Conservation (phyloP, 176 grass and related monocot species). For the Guadua angustifolia region DNA sequence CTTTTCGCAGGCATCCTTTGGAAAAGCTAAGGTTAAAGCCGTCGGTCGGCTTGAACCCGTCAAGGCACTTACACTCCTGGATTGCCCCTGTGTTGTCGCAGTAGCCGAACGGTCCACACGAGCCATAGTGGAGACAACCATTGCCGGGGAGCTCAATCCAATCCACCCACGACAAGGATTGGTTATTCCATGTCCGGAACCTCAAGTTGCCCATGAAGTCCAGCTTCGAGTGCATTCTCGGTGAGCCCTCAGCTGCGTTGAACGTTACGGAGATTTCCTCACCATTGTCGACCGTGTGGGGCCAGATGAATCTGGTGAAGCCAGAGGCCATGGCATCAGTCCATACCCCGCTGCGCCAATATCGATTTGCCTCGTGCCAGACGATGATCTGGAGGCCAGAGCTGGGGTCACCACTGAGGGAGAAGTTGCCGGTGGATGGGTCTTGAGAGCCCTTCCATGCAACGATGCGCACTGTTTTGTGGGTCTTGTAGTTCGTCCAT, state of each 20-base stretch:
- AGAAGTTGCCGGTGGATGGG: slow-evolving; percentile 24
- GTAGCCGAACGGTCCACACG: too few relatives aligned
- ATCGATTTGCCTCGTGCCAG: not conserved
- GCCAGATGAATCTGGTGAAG: not conserved
- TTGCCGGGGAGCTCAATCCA: not conserved
- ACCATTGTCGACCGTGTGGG: not conserved
- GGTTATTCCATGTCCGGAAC: not conserved
- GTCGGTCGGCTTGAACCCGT: not conserved
- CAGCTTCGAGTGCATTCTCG: not conserved
- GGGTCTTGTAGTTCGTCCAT: not conserved
- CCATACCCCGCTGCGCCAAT: not conserved
- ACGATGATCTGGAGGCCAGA: not conserved
- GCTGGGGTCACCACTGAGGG: not conserved
- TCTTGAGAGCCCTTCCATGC: not conserved
- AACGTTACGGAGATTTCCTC: not conserved
- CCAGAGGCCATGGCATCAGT: too few relatives aligned
- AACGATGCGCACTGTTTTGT: not conserved
- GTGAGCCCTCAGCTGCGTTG: not conserved
- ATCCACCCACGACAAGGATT: not conserved
- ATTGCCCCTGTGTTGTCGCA: too few relatives aligned
- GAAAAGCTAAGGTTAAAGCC: not conserved
- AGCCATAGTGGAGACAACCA: not conserved
- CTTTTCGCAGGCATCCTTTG: slow-evolving; percentile 40
- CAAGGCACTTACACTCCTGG: too few relatives aligned
- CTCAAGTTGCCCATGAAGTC: not conserved